These are phyloP conservation scores for Paecilomyces variotii DNA, from an alignment of 2,329 filamentous ascomycete genomes.

Conservation along the genomic window DNA sequence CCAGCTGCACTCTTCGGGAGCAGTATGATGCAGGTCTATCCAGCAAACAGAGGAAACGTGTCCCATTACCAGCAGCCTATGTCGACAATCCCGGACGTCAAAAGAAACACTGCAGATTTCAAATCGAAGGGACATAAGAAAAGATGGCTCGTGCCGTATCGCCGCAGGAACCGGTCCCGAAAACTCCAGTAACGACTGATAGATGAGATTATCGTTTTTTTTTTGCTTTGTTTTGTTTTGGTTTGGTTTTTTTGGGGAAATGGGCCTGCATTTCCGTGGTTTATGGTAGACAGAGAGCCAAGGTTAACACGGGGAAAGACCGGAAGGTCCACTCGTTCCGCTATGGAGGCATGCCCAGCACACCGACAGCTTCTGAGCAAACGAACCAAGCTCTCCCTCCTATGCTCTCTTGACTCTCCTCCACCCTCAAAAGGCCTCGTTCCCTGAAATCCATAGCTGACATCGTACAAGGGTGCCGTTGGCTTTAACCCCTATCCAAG, in stretches of 20 bases:
- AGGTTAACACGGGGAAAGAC: background rate
- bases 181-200: background rate
- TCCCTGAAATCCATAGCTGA: conserved; percentile 1
- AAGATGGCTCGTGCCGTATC: background rate
- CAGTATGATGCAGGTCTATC: background rate
- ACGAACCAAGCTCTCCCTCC: background rate
- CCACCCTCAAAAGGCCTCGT: background rate
- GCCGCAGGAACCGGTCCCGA: background rate
- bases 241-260: background rate
- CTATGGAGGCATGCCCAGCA: conserved; percentile 2
- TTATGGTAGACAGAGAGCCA: background rate
- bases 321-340: background rate
- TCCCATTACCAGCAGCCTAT: background rate
- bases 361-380: background rate
- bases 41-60: background rate
- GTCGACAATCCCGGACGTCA: background rate
- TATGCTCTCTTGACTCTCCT: background rate
- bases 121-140: background rate
- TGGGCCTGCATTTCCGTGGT: background rate
- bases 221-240: background rate
- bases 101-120: background rate
- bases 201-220: background rate
- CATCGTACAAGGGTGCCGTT: background rate
- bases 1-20: background rate
- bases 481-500: conserved; percentile 2